Base-by-base conservation (phyloP, 78 protist species). In the Andalucia godoyi region DNA sequence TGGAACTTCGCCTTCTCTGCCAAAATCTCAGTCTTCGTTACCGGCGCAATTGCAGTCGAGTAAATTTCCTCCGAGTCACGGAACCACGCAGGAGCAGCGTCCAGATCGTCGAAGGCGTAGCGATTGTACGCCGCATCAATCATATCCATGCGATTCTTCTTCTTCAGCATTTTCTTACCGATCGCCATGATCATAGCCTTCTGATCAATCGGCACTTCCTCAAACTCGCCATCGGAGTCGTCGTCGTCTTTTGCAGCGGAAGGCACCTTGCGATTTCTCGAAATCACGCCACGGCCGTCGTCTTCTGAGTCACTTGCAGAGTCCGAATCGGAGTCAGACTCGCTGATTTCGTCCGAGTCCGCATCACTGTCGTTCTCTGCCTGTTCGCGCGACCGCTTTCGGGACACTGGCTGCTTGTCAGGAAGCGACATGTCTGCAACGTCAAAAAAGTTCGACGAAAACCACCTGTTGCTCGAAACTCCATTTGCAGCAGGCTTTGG, bases 121-220 rank as follows among this genome's bases (percentile, higher is more conserved):
- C 93, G 40, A 70, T 90, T 85, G 76, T 71, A 90, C 32, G 80
- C 51, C 27, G 27, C 70, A 53, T 92, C 97, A 5, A 70, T 41
- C 32, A 92, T 34, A 41, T 78, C 72, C 30, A 75, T 73, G 33
- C 43, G 27, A 42, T 73, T 41, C 74, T 80, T 80, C 8, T 40
- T 3, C 13, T 76, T 21, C 18, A 77, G 38, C 65, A 88, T 51
- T 47, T 74, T 30, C 36, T 50, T 29, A 18, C 83, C 95, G 29
- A 80, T 25, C 23, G 95, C 95, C 38, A 83, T 47, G 57, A 55
- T 37, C 58, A 75, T 3, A 4, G 2, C 74, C 12, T 4, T 61
- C n/a, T n/a, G n/a, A n/a, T n/a, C n/a, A n/a, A n/a, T n/a, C 23
- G 81, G 74, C 39, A 68, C 40, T 21, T 27, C 59, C 62, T 67